Conservation (phyloP, 768 basidiomycete species). For the Gloeostereum incarnatum region DNA sequence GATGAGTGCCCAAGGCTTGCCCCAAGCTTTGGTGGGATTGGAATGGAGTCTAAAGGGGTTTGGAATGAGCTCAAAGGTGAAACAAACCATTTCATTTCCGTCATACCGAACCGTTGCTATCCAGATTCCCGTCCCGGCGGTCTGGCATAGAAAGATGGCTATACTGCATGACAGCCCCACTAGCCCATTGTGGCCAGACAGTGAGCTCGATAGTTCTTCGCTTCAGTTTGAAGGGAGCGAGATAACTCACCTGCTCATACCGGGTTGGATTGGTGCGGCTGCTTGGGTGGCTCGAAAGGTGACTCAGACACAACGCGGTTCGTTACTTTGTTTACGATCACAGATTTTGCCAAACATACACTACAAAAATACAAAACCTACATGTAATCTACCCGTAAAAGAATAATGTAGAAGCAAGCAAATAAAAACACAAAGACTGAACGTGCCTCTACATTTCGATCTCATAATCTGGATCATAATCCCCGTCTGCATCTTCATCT, state of each 20-base stretch:
- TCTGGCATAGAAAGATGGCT: constrained; percentile 43
- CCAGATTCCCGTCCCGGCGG: constrained; percentile 45
- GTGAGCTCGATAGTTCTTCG: too few species aligned
- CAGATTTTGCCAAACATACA: constrained; percentile 5
- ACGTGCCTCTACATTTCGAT: constrained; percentile 3
- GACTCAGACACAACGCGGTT: too few species aligned
- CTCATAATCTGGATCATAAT: constrained; percentile 28
- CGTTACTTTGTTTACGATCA: constrained; percentile 3
- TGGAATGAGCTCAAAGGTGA: constrained; percentile 3
- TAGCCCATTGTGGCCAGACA: constrained; percentile 22
- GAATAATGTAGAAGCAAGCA: constrained; percentile 15
- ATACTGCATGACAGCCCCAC: constrained; percentile 55
- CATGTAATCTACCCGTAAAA: constrained; percentile 9
- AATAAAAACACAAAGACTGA: background rate
- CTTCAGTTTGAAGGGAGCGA: background rate
- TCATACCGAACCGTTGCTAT: constrained; percentile 53
- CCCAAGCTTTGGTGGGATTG: constrained; percentile 51
- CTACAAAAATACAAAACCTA: constrained; percentile 7
- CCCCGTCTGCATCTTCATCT: constrained; percentile 31
- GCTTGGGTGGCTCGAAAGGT: too few species aligned
- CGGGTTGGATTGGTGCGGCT: constrained; percentile 5
- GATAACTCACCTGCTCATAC: constrained; percentile 5
- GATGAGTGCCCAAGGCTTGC: constrained; percentile 49
- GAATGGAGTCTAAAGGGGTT: constrained; percentile 32
- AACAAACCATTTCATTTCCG: constrained; percentile 4